Evolutionary conservation across 1,284 basidiomycete species (phyloP).

Genomic region (Cutaneotrichosporon sp.): DNA sequence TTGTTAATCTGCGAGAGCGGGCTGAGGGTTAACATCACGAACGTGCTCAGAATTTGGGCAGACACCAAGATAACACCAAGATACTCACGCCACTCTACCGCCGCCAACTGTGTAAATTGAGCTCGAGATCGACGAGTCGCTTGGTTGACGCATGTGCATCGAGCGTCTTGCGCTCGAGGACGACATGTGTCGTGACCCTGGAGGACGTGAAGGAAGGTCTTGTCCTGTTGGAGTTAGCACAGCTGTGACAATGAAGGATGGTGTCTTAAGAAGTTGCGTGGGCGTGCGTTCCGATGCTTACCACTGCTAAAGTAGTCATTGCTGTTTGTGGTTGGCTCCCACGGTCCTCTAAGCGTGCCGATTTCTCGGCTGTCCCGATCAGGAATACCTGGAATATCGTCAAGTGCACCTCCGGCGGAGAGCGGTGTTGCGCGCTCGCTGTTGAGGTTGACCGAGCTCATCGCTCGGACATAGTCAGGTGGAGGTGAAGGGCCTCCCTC

Average conservation of each 20-base stretch:
- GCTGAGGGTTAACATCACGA: conserved; percentile 18
- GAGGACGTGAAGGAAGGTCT: neutral
- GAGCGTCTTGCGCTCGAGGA: conserved; percentile 9
- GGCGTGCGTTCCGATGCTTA: neutral
- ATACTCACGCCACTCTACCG: conserved; percentile 16
- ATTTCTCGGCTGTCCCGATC: conserved; percentile 11
- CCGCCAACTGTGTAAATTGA: conserved; percentile 35
- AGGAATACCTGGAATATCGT: conserved; percentile 26
- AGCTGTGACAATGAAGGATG: neutral
- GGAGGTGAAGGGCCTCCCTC: neutral
- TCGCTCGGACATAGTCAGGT: conserved; percentile 26
- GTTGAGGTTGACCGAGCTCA: conserved; percentile 20
- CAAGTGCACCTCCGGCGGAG: conserved; percentile 14
- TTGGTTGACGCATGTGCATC: conserved; percentile 30
- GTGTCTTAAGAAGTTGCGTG: neutral
- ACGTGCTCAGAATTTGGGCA: too few relatives aligned
- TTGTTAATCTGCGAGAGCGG: conserved; percentile 38
- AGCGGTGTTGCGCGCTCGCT: conserved; percentile 16
- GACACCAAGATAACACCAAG: too few relatives aligned
- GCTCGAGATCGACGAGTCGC: conserved; percentile 43
- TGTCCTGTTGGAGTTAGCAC: neutral
- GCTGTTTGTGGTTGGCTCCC: conserved; percentile 1
- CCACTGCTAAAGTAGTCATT: conserved; percentile 1
- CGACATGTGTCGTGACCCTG: conserved; percentile 9
- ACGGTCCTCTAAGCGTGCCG: conserved; percentile 8